Evolutionary conservation across 768 basidiomycete genomes (phyloP).

Genomic region (Lactarius pseudohatsudake): DNA sequence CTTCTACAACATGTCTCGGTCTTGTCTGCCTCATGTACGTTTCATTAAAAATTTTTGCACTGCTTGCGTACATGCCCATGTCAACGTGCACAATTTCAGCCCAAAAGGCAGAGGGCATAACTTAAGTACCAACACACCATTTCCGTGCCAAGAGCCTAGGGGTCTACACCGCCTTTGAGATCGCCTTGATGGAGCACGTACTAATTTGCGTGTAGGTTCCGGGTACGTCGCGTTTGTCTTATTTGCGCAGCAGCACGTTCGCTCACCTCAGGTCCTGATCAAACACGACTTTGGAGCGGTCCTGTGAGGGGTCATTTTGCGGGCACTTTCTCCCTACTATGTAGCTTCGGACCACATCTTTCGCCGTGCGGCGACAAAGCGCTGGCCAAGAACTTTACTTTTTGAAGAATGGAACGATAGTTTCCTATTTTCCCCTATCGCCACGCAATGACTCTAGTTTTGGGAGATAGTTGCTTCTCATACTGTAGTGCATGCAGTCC

Average conservation of each 20-base stretch:
- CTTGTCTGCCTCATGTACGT: not conserved
- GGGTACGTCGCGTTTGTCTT: not conserved
- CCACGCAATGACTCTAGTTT: not conserved
- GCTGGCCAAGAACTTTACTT: not conserved
- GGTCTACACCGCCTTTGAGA: not conserved
- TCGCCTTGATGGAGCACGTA: not conserved
- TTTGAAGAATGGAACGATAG: not conserved
- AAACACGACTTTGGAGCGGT: not conserved
- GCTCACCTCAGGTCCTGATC: not conserved
- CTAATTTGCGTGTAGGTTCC: not conserved
- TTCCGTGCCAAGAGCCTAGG: not conserved
- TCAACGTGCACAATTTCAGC: not conserved
- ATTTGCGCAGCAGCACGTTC: not conserved
- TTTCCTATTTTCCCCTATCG: not conserved
- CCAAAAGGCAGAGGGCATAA: not conserved
- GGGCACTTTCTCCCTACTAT: not conserved
- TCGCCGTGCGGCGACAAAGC: not conserved
- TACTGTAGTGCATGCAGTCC: not conserved
- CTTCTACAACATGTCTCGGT: not conserved
- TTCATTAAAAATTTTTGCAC: not conserved
- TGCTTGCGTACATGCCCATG: not conserved
- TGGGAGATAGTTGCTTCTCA: not conserved
- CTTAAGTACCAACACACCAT: not conserved
- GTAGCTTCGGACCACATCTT: not conserved
- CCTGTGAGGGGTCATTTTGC: not conserved